Evolutionary conservation across 1,139 yeast genomes (phyloP).

Genomic region (Hansenula anomala): DNA sequence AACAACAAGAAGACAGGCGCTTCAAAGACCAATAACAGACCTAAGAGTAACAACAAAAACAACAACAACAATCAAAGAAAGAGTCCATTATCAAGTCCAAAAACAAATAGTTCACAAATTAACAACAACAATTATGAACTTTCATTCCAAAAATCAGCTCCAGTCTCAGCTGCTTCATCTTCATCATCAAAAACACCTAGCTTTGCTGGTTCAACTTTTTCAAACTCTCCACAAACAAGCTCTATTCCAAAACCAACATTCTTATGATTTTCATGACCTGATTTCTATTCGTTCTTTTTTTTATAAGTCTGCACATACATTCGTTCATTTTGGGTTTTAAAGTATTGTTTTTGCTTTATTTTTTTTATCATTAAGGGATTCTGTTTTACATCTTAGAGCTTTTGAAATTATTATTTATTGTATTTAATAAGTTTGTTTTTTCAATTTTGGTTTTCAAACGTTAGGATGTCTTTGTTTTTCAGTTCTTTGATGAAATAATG

Average conservation of each 20-base stretch:
- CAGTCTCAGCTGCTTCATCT: background rate
- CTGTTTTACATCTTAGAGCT: too few relatives aligned
- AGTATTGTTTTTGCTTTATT: too few relatives aligned
- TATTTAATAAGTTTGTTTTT: too few relatives aligned
- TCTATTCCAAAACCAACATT: slow-evolving; percentile 5
- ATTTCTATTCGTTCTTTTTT: background rate
- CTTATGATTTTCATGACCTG: slow-evolving; percentile 1
- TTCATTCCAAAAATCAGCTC: background rate
- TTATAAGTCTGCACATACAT: too few relatives aligned
- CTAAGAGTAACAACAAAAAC: background rate
- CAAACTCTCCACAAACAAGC: slow-evolving; percentile 2
- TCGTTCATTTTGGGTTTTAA: too few relatives aligned
- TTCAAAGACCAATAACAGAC: too few relatives aligned
- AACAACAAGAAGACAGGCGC: background rate
- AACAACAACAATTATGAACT: too few relatives aligned
- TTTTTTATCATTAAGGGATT: too few relatives aligned
- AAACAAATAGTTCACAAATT: background rate
- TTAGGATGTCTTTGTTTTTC: too few relatives aligned
- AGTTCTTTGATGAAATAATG: too few relatives aligned
- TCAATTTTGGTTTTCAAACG: too few relatives aligned
- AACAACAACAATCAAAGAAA: background rate
- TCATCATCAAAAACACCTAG: background rate
- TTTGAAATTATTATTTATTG: too few relatives aligned
- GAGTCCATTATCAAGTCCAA: background rate
- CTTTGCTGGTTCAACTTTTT: slow-evolving; percentile 3